Percentiles rank a stretch among this genome's conserved stretches.
These are phyloP conservation scores for Retiboletus flavoniger DNA, from an alignment of 1,284 basidiomycete genomes.

Conservation along the genomic window DNA sequence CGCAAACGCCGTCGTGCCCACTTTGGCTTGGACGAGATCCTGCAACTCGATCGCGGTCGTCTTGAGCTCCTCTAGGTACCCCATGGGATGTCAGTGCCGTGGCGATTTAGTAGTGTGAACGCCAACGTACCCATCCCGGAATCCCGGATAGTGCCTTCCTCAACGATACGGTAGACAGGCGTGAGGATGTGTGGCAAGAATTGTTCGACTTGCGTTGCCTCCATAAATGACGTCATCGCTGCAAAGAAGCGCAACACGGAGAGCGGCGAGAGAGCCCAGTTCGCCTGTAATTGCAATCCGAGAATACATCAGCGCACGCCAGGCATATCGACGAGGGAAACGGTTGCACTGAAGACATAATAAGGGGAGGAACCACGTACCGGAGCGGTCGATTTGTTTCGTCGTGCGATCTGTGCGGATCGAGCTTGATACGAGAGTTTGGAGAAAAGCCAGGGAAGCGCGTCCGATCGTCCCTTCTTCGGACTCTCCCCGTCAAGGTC, in stretches of 20 bases:
- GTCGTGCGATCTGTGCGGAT: slow-evolving; percentile 67
- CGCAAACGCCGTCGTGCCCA: slow-evolving; percentile 83
- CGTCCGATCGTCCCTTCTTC: slow-evolving; percentile 46
- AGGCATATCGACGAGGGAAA: neutral
- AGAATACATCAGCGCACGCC: slow-evolving; percentile 23
- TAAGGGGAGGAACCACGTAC: slow-evolving; percentile 34
- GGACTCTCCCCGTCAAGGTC: slow-evolving; percentile 26
- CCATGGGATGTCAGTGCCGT: slow-evolving; percentile 30
- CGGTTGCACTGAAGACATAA: neutral
- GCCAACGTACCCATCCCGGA: slow-evolving; percentile 67
- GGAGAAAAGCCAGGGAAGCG: slow-evolving; percentile 91
- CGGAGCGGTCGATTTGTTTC: slow-evolving; percentile 48
- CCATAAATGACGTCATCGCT: slow-evolving; percentile 79
- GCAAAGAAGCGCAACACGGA: slow-evolving; percentile 93
- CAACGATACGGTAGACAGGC: slow-evolving; percentile 83
- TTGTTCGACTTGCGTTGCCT: slow-evolving; percentile 51
- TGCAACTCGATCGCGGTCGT: slow-evolving; percentile 82
- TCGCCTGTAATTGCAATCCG: slow-evolving; percentile 38
- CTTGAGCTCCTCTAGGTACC: slow-evolving; percentile 73
- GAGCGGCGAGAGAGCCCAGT: slow-evolving; percentile 80
- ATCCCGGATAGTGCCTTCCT: slow-evolving; percentile 82
- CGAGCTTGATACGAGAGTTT: slow-evolving; percentile 87
- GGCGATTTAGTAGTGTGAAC: no score
- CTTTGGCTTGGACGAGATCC: slow-evolving; percentile 82
- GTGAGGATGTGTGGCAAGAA: slow-evolving; percentile 85